Evolutionary conservation across 1,284 basidiomycete species (phyloP).

Genomic region (Phylloporus gajari): DNA sequence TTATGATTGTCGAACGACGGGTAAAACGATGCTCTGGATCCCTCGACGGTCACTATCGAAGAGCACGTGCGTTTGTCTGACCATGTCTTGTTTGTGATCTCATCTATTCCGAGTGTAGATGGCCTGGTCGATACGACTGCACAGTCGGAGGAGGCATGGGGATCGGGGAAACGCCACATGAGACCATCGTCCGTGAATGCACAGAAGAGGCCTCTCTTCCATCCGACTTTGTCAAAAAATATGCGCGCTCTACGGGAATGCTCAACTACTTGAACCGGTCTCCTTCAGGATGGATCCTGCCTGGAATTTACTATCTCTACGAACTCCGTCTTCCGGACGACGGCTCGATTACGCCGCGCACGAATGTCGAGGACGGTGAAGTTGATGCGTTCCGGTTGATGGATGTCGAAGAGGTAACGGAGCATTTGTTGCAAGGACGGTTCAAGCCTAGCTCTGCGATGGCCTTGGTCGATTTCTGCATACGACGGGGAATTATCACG

Average conservation of each 20-base stretch:
- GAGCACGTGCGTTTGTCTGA: slow-evolving; percentile 46
- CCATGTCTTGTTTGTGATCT: not conserved
- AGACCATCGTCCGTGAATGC: slow-evolving; percentile 52
- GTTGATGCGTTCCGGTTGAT: slow-evolving; percentile 55
- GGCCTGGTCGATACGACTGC: slow-evolving; percentile 55
- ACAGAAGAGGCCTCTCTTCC: slow-evolving; percentile 54
- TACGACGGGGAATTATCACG: slow-evolving; percentile 60
- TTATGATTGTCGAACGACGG: slow-evolving; percentile 33
- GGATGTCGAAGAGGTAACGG: slow-evolving; percentile 48
- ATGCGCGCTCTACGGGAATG: slow-evolving; percentile 47
- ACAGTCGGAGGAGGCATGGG: slow-evolving; percentile 57
- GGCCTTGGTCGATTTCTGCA: slow-evolving; percentile 62
- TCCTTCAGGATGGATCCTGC: slow-evolving; percentile 52
- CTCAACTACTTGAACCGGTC: slow-evolving; percentile 53
- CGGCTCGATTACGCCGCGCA: slow-evolving; percentile 44
- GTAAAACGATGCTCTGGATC: slow-evolving; percentile 49
- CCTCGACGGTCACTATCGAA: slow-evolving; percentile 53
- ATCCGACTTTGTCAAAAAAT: slow-evolving; percentile 42
- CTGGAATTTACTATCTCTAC: slow-evolving; percentile 55
- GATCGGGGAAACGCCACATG: slow-evolving; percentile 47
- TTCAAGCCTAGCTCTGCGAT: slow-evolving; percentile 69
- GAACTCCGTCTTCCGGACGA: slow-evolving; percentile 52
- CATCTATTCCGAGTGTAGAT: slow-evolving; percentile 37
- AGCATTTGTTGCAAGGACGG: slow-evolving; percentile 49
- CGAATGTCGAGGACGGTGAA: slow-evolving; percentile 53